Base-by-base conservation (phyloP, 2,329 filamentous ascomycete species). In the Alternaria arbusti region DNA sequence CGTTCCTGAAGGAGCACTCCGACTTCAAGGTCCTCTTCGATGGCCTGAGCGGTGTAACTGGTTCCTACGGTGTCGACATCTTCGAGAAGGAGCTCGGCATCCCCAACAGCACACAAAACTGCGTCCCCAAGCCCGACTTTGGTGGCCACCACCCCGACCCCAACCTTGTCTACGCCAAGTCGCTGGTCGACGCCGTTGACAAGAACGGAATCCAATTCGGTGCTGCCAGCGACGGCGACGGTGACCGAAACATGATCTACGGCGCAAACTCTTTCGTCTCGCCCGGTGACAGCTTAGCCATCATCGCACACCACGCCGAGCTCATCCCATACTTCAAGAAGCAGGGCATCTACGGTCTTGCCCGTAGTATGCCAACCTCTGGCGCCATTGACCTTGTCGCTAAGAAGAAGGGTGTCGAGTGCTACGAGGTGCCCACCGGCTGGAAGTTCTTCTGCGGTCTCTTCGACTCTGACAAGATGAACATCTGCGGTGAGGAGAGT, bases 221-320 rank as follows among this genome's bases (percentile, higher is more conserved):
- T 77, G 96, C 96, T 63, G 96, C 96, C 51, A 97, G 93, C 68
- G 96, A 99, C 73, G 96, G 96, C 73, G 96, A 99, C 75, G 96
- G 96, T 76, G 96, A 99, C 86, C 92, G 96, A 74, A 99, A 99
- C 89, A 99, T 99, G 96, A 99, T 99, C 79, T 99, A 99, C 83
- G 96, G 96, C 67, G 94, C 95, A 70, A 95, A 96, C 77, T 90
- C 91, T 47, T 99, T 99, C 78, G 96, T 99, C 66, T 98, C 95
- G 8, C 96, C 96, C 8, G 96, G 96, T 78, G 96, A 99, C 86
- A 97, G 93, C 76, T 86, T 99, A 75, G 96, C 96, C 77, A 99
- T 99, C 80, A 99, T 99, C 78, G 94, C 96, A 52, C 96, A 99
- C 86, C 91, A 99, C 80, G 94, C 96, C 72, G 89, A 97, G 74